A percentile compares a stretch with the other conserved stretches of the same genome.
These are phyloP conservation scores for Barnettozyma hawaiiensis DNA, from an alignment of 1,139 yeast genomes.

Conservation along the genomic window DNA sequence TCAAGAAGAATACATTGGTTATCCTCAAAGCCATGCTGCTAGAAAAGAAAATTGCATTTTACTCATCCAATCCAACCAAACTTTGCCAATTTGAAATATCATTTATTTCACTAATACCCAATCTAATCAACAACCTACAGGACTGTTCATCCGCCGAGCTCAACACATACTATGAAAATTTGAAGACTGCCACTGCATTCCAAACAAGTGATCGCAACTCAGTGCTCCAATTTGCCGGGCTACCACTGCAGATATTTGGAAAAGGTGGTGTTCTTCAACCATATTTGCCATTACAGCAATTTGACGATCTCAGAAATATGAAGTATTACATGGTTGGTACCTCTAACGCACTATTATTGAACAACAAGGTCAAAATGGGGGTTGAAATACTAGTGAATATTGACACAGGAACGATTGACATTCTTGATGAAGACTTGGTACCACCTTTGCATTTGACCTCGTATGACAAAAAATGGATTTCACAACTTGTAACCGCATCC, in stretches of 20 bases:
- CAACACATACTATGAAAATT: slow-evolving; percentile 47
- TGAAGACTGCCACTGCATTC: slow-evolving; percentile 61
- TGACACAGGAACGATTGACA: slow-evolving; percentile 45
- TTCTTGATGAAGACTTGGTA: slow-evolving; percentile 38
- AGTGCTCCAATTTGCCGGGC: slow-evolving; percentile 73
- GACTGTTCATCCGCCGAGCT: slow-evolving; percentile 79
- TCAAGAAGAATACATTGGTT: slow-evolving; percentile 56
- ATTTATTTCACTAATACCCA: slow-evolving; percentile 64
- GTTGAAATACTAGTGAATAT: slow-evolving; percentile 54
- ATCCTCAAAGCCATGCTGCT: slow-evolving; percentile 72
- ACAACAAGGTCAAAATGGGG: slow-evolving; percentile 46
- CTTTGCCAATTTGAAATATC: slow-evolving; percentile 71
- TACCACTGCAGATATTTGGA: slow-evolving; percentile 82
- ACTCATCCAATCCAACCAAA: slow-evolving; percentile 77
- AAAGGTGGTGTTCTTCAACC: slow-evolving; percentile 89
- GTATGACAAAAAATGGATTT: slow-evolving; percentile 63
- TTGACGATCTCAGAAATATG: slow-evolving; percentile 63
- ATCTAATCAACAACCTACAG: slow-evolving; percentile 62
- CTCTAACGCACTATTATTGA: slow-evolving; percentile 73
- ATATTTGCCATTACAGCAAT: slow-evolving; percentile 85
- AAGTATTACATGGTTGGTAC: slow-evolving; percentile 77
- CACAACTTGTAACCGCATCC: slow-evolving; percentile 19
- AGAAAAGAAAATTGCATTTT: slow-evolving; percentile 64
- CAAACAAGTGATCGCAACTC: slow-evolving; percentile 76
- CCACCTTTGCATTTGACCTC: slow-evolving; percentile 47